Conservation (phyloP, 495 filamentous ascomycete genomes). For the Acidiella bohemica region DNA sequence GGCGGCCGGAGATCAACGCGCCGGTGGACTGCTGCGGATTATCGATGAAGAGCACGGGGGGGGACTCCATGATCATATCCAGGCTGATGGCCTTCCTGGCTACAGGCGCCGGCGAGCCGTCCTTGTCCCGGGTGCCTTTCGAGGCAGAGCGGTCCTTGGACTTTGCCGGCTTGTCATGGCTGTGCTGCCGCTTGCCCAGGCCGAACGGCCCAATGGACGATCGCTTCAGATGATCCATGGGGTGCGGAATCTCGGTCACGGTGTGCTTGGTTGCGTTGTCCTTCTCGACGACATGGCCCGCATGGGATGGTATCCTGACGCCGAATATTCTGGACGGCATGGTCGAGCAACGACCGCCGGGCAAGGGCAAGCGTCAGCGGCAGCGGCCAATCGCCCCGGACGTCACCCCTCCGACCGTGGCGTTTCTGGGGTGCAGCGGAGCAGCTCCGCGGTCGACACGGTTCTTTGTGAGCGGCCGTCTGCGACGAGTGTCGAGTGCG, state of each 20-base stretch:
- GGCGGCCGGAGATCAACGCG: constrained; percentile 73
- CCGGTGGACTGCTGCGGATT: constrained; percentile 59
- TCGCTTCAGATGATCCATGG: constrained; percentile 21
- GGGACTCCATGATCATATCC: constrained; percentile 73
- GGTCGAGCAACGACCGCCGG: background rate
- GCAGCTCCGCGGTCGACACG: too few species aligned
- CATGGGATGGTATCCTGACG: background rate
- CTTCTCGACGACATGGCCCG: background rate
- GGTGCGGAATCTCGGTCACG: constrained; percentile 1
- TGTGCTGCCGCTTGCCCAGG: too few species aligned
- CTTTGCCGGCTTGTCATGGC: constrained; percentile 5
- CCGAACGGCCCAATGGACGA: constrained; percentile 6
- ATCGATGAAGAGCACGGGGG: constrained; percentile 76
- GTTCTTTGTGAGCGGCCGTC: too few species aligned
- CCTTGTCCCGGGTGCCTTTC: constrained; percentile 5
- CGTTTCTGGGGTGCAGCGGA: background rate
- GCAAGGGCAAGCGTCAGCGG: too few species aligned
- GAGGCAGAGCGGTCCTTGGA: constrained; percentile 14
- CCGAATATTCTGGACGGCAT: constrained; percentile 13
- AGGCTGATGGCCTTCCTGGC: constrained; percentile 40
- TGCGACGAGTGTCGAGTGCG: background rate
- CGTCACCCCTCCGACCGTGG: background rate
- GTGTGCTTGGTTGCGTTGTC: background rate
- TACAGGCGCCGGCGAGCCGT: background rate
- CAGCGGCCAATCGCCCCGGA: background rate